Percentiles rank a stretch among this genome's conserved stretches.
Conservation (phyloP, 495 filamentous ascomycete species). For the Platismatia glauca region DNA sequence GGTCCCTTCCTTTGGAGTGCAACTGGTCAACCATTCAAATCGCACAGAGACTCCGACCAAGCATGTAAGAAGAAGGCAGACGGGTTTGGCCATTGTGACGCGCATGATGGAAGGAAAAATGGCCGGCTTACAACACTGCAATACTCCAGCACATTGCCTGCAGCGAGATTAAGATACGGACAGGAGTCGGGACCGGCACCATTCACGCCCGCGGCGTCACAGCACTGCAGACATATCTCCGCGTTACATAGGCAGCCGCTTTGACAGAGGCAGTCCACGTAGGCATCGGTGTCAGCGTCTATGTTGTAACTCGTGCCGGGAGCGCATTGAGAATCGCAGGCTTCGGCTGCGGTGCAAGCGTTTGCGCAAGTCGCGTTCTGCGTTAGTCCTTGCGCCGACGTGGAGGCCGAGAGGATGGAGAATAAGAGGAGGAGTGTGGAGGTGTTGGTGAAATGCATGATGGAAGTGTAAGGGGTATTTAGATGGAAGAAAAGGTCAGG, state of each 20-base stretch:
- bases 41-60: conserved; percentile 1
- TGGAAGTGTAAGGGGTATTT: conserved; percentile 1
- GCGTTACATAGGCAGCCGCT: conserved; percentile 7
- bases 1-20: neutral
- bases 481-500: conserved; percentile 5
- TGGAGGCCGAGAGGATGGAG: conserved; percentile 5
- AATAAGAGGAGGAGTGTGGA: conserved; percentile 5
- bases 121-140: neutral
- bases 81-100: too few relatives aligned
- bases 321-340: neutral
- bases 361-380: neutral
- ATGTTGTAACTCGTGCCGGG: neutral
- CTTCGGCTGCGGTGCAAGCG: conserved; percentile 1
- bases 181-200: neutral
- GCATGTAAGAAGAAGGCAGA: conserved; percentile 1
- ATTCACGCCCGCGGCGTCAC: neutral
- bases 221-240: conserved; percentile 7
- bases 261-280: conserved; percentile 2
- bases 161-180: neutral
- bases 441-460: conserved; percentile 6
- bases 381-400: conserved; percentile 1
- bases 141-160: neutral
- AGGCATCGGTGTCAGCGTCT: neutral
- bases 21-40: neutral
- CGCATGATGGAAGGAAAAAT: neutral